These are phyloP conservation scores for Vicia sativa DNA, from an alignment of 306 rosid genomes.

Conservation along the genomic window DNA sequence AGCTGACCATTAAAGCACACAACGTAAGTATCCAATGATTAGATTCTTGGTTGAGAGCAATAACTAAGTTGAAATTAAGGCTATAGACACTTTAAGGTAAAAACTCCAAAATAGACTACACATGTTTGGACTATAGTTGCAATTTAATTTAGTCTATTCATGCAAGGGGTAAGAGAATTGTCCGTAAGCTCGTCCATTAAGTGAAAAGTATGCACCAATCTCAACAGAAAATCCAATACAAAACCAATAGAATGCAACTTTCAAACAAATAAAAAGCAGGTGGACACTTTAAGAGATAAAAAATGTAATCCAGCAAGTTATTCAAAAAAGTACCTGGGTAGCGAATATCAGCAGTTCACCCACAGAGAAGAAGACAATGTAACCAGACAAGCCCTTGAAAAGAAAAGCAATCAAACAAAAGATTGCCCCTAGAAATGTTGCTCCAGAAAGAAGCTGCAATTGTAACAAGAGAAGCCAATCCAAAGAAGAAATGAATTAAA, in stretches of 20 bases:
- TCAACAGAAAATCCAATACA: conserved; percentile 23
- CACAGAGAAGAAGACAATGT: conserved; percentile 62
- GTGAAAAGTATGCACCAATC: conserved; percentile 11
- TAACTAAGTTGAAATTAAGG: conserved; percentile 15
- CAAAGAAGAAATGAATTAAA: conserved; percentile 32
- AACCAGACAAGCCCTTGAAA: conserved; percentile 64
- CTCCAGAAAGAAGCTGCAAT: conserved; percentile 80
- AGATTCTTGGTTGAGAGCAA: conserved; percentile 23
- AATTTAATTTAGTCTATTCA: conserved; percentile 22
- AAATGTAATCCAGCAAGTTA: conserved; percentile 12
- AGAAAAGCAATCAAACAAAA: conserved; percentile 85
- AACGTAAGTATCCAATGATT: conserved; percentile 21
- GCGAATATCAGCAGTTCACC: conserved; percentile 90
- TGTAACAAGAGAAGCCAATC: conserved; percentile 37
- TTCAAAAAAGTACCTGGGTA: conserved; percentile 66
- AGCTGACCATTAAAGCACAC: background rate
- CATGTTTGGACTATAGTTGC: conserved; percentile 16
- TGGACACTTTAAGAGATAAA: conserved; percentile 23
- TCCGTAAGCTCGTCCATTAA: conserved; percentile 13
- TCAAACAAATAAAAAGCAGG: conserved; percentile 22
- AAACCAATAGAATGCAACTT: conserved; percentile 25
- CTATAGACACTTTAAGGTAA: conserved; percentile 1
- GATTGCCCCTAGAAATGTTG: conserved; percentile 82
- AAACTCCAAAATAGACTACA: conserved; percentile 6
- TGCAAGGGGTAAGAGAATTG: background rate